phyloP scores from a whole-genome alignment of 208 protist species.

The Willaertia magna region DNA sequence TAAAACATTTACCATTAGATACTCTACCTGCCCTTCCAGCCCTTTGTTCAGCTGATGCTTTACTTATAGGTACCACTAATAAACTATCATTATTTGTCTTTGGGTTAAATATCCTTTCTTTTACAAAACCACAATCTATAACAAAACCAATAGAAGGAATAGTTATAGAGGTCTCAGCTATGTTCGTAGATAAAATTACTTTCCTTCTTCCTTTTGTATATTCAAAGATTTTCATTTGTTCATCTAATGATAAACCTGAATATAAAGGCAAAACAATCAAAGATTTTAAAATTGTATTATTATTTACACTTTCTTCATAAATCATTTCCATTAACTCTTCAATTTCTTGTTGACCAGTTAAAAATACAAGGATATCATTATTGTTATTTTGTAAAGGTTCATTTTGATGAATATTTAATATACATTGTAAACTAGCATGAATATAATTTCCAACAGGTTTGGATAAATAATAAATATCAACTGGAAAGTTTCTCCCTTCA shows the following conservation, averaged over 20 bases:
- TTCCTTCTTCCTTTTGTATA: slow-evolving; percentile 31
- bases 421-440: slow-evolving; percentile 58
- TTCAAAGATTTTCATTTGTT: slow-evolving; percentile 24
- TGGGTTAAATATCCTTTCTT: slow-evolving; percentile 56
- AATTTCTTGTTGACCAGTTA: slow-evolving; percentile 61
- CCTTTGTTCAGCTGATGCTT: slow-evolving; percentile 71
- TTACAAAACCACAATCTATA: slow-evolving; percentile 60
- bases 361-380: slow-evolving; percentile 50
- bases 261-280: slow-evolving; percentile 23
- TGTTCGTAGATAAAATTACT: slow-evolving; percentile 56
- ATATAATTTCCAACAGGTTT: slow-evolving; percentile 77
- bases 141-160: slow-evolving; percentile 66
- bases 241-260: neutral
- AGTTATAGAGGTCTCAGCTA: slow-evolving; percentile 64
- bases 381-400: slow-evolving; percentile 33
- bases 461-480: slow-evolving; percentile 68
- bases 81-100: slow-evolving; percentile 85
- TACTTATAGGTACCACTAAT: slow-evolving; percentile 80
- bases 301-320: slow-evolving; percentile 13
- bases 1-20: slow-evolving; percentile 63
- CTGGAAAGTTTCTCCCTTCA: slow-evolving; percentile 53
- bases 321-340: slow-evolving; percentile 20
- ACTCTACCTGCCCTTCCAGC: slow-evolving; percentile 77
- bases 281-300: slow-evolving; percentile 50
- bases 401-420: slow-evolving; percentile 59